Evolutionary conservation across 306 rosid species (phyloP), one percentile per base, ranked within the genome.

Genomic region (Begonia loranthoides): DNA sequence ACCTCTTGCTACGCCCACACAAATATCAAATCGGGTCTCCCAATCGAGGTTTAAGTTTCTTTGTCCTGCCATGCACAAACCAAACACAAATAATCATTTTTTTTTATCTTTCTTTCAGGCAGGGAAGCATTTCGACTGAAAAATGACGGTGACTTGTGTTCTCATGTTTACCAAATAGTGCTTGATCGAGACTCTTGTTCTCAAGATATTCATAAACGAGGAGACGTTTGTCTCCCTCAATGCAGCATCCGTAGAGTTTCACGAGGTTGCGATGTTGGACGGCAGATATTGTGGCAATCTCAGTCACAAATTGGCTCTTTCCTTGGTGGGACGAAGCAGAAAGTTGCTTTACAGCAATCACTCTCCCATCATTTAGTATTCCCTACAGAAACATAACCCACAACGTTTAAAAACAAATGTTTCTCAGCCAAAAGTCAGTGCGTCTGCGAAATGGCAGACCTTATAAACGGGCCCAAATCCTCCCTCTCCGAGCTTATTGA

Each of bases 181-280:
- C 94, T 80, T 78, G 92, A 71, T 80, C 94, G 60, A 83, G 87
- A 59, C 94, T 83, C 69, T 76, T 87, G 56, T 87, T 87, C 64
- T 83, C 90, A 6, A 83, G 74, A 64, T 65, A 87, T 73, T 87
- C 92, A 9, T 80, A 87, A 15, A 87, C 90, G 43, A 87, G 87
- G 62, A 83, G 94, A 45, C 78, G 61, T 52, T 78, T 72, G 36
- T 56, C 62, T 47, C 87, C 94, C 50, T 87, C 88, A 14, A 75
- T 52, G 73, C 94, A 87, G 58, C 84, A 87, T 45, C 96, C 94
- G 10, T 72, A 72, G 53, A 87, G 56, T 60, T 74, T 79, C 56
- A 87, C 96, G 36, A 83, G 76, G 70, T 87, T 87, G 21, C 80
- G 87, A 51, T 87, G 96, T 58, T 83, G 94, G 39, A 87, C 96